A percentile compares a stretch with the other conserved stretches of the same genome.
Conservation (phyloP, 306 rosid genomes). For the Quercus suber region DNA sequence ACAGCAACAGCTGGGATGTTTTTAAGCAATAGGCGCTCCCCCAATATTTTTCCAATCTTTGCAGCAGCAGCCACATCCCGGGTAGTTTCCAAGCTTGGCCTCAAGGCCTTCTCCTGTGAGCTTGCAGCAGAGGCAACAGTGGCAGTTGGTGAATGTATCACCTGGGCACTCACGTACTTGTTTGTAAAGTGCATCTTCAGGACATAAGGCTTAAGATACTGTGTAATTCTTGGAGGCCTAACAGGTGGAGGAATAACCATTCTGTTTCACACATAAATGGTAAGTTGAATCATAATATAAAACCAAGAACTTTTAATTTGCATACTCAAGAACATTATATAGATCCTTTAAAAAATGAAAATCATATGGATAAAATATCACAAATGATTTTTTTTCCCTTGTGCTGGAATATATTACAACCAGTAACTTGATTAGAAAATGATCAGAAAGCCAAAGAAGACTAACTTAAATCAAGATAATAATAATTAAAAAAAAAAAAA, state of each 20-base stretch:
- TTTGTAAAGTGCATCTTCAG: slow-evolving; percentile 90
- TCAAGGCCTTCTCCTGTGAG: slow-evolving; percentile 73
- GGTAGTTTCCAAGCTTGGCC: slow-evolving; percentile 55
- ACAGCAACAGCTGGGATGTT: slow-evolving; percentile 73
- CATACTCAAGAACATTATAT: neutral
- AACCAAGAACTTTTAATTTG: neutral
- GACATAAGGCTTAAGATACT: slow-evolving; percentile 83
- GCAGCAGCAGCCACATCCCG: slow-evolving; percentile 92
- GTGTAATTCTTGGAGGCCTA: slow-evolving; percentile 52
- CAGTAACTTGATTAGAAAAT: neutral
- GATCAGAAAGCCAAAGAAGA: neutral
- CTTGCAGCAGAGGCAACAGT: slow-evolving; percentile 80
- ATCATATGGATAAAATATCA: neutral
- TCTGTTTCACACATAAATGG: slow-evolving; percentile 25
- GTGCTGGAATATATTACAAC: neutral
- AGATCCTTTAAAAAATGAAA: no score
- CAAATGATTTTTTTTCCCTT: neutral
- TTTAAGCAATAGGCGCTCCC: slow-evolving; percentile 68
- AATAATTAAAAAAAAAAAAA: no score
- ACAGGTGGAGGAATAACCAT: slow-evolving; percentile 82
- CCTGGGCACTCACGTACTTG: slow-evolving; percentile 75
- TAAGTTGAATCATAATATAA: neutral
- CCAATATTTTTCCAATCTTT: slow-evolving; percentile 77
- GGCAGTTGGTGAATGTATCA: slow-evolving; percentile 79
- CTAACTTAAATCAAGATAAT: no score